Evolutionary conservation across 805 yeast genomes (phyloP).

Genomic region (Wickerhamiella parazyma): DNA sequence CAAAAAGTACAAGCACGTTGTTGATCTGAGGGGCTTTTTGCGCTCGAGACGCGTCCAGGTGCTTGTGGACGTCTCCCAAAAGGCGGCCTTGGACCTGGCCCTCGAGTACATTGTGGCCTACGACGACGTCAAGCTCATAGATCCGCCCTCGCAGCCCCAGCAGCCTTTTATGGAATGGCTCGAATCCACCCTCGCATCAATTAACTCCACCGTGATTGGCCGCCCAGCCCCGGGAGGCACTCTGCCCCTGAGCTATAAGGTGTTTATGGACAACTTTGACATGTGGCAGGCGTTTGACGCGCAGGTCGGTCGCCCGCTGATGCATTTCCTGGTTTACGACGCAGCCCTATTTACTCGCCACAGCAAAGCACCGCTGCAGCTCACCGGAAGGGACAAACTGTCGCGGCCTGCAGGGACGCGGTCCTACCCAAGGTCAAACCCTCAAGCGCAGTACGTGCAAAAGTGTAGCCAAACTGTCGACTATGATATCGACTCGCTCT

Average conservation of each 20-base stretch:
- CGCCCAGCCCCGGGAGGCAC: neutral
- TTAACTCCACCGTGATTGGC: neutral
- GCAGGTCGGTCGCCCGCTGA: neutral
- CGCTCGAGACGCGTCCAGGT: neutral
- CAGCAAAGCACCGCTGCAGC: neutral
- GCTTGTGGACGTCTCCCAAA: neutral
- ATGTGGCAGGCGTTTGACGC: constrained; percentile 1
- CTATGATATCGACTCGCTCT: neutral
- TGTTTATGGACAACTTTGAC: neutral
- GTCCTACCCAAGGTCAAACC: too few species aligned
- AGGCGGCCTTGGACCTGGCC: neutral
- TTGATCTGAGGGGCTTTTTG: neutral
- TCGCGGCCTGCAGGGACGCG: neutral
- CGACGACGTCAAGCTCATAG: neutral
- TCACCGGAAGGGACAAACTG: neutral
- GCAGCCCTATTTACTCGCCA: neutral
- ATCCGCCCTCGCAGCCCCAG: neutral
- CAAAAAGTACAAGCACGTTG: neutral
- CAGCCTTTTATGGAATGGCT: neutral
- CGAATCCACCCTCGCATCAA: neutral
- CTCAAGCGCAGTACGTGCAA: too few species aligned
- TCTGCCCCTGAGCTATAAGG: neutral
- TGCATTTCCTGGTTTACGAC: neutral
- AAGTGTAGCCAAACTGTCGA: neutral
- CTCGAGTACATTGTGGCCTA: neutral